Evolutionary conservation across 805 yeast genomes (phyloP).

Genomic region (Metschnikowia corniflorae): DNA sequence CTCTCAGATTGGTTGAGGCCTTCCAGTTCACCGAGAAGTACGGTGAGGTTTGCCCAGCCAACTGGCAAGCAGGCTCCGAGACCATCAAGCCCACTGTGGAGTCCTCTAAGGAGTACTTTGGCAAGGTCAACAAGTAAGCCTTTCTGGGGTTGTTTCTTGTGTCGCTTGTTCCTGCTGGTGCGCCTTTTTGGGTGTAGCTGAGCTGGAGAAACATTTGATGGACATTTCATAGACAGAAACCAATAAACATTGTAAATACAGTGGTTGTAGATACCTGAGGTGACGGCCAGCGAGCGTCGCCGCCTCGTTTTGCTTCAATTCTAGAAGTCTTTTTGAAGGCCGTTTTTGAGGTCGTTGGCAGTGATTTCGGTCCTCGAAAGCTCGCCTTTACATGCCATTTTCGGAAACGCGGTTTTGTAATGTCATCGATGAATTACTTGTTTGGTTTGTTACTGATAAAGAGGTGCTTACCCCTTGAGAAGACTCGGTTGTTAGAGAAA

Average conservation of each 20-base stretch:
- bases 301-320: slow-evolving; percentile 39
- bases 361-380: slow-evolving; percentile 44
- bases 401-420: no score
- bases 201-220: neutral
- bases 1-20: slow-evolving; percentile 95
- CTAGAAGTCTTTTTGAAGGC: slow-evolving; percentile 35
- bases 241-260: no score
- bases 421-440: no score
- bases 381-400: slow-evolving; percentile 67
- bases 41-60: slow-evolving; percentile 99
- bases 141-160: no score
- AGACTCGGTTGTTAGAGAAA: no score
- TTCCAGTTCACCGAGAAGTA: slow-evolving; percentile 99
- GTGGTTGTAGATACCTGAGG: no score
- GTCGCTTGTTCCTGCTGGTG: no score
- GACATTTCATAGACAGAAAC: no score
- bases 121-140: slow-evolving; percentile 50
- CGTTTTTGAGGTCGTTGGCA: slow-evolving; percentile 40
- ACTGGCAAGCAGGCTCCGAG: slow-evolving; percentile 90
- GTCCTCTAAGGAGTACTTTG: slow-evolving; percentile 24
- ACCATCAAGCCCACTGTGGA: slow-evolving; percentile 58
- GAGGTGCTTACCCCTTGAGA: no score
- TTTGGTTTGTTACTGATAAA: no score
- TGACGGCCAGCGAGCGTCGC: no score
- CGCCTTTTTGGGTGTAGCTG: neutral